These are phyloP conservation scores for Jacaranda copaia DNA, from an alignment of 257 asterid species.

Conservation along the genomic window DNA sequence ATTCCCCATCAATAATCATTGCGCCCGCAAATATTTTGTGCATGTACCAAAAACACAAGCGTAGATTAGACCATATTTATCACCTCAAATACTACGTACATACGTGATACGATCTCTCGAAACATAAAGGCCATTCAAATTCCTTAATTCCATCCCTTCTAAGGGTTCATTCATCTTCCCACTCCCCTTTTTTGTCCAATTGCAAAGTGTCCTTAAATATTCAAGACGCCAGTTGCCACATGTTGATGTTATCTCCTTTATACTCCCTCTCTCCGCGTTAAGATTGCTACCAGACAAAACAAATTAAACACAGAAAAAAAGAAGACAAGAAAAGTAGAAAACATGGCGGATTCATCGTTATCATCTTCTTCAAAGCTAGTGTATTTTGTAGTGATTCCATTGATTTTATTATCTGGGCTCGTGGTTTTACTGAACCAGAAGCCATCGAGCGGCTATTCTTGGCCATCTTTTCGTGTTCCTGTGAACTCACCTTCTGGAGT, in stretches of 20 bases:
- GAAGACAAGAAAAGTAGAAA: not conserved
- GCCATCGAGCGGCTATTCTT: slow-evolving; percentile 33
- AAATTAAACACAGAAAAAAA: not conserved
- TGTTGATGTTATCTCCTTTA: slow-evolving; percentile 10
- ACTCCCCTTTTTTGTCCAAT: not conserved
- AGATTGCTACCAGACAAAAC: not conserved
- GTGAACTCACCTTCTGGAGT: not conserved
- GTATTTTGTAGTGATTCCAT: slow-evolving; percentile 51
- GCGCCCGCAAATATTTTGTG: too few relatives aligned
- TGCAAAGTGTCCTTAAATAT: not conserved
- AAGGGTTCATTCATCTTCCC: not conserved
- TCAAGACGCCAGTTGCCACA: slow-evolving; percentile 15
- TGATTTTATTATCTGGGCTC: slow-evolving; percentile 49
- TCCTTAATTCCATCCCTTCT: not conserved
- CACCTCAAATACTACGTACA: not conserved
- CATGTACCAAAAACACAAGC: too few relatives aligned
- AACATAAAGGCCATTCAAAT: not conserved
- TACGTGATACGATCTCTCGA: too few relatives aligned
- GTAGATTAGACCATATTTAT: too few relatives aligned
- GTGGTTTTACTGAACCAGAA: slow-evolving; percentile 41
- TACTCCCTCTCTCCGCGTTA: not conserved
- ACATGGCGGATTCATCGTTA: slow-evolving; percentile 42
- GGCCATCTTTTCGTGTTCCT: slow-evolving; percentile 21
- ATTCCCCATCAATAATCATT: too few relatives aligned
- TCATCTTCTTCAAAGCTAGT: slow-evolving; percentile 50